Base-by-base conservation (phyloP, 805 yeast species). In the Lipomyces orientalis region DNA sequence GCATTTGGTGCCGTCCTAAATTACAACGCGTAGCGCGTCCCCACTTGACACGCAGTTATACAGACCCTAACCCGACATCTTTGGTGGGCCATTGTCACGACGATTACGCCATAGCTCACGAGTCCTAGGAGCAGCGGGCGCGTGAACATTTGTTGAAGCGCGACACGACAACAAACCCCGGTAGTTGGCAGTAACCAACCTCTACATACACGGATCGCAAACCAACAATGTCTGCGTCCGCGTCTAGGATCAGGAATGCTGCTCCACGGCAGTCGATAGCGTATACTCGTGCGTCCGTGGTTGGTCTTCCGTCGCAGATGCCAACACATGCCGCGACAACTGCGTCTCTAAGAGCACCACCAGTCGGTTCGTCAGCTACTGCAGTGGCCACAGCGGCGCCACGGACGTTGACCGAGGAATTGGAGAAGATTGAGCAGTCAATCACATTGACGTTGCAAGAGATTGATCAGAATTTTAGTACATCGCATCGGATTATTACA, bases 381-480 rank as follows among this genome's bases (percentile, higher is more conserved):
- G 64, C 37, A 5, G 43, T 1, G 8, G 56, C 35, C n/a, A 10
- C 39, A 37, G 6, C 68, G 4, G 62, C 58, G 12, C 67, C 72
- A 49, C 60, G 68, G 29, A 64, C 70, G 33, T 51, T 69, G 31
- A 67, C 72, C 9, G 72, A 69, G 46, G 79, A 86, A 76, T 77
- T 88, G 74, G 96, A 91, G 74, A 82, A 86, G 73, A 77, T 91
- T 56, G 97, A 92, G 74, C 96, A 90, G 76, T 90, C 88, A 74
- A 90, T 91, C 54, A 91, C 97, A 0, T 77, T 89, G 62, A 86
- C 88, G 5, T 79, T 93, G 59, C 97, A 91, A 76, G 88, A 88
- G 59, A 90, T 93, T 31, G 97, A 92, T 78, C 84, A 87, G 59
- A 89, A 91, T 74, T 82, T 92, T 60, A 84, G 89, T 12, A 81